phyloP scores from a whole-genome alignment of 768 basidiomycete genomes.

The Pleurotus eryngii region DNA sequence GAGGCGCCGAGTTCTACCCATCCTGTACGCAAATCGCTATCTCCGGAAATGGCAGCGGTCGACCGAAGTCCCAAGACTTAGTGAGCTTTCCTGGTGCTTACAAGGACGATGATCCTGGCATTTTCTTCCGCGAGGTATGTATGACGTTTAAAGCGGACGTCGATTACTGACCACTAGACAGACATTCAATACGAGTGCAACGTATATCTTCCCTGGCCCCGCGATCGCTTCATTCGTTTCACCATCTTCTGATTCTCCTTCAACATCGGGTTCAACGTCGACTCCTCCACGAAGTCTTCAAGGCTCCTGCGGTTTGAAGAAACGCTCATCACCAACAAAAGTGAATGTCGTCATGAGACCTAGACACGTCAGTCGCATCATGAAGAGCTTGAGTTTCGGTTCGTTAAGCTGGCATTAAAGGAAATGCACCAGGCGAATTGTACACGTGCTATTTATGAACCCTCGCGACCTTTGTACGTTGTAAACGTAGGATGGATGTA shows the following conservation, averaged over 20 bases:
- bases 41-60: slow-evolving; percentile 49
- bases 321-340: neutral
- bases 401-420: too few relatives aligned
- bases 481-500: too few relatives aligned
- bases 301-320: neutral
- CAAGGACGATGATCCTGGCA: slow-evolving; percentile 65
- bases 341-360: neutral
- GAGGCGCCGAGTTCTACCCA: slow-evolving; percentile 81
- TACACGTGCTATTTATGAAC: too few relatives aligned
- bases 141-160: neutral
- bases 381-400: neutral
- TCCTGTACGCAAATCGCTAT: slow-evolving; percentile 61
- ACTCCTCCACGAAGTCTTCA: neutral
- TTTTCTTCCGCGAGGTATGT: slow-evolving; percentile 51
- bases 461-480: too few relatives aligned
- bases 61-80: slow-evolving; percentile 43
- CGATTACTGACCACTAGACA: slow-evolving; percentile 6
- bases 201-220: slow-evolving; percentile 52
- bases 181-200: slow-evolving; percentile 27
- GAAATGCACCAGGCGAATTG: too few relatives aligned
- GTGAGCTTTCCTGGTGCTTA: slow-evolving; percentile 75
- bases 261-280: neutral
- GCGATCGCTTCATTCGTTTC: slow-evolving; percentile 29
- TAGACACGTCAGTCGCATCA: neutral
- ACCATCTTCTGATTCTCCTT: neutral